These are phyloP conservation scores for Carex littledalei DNA, from an alignment of 176 grass and related monocot genomes.

Conservation along the genomic window DNA sequence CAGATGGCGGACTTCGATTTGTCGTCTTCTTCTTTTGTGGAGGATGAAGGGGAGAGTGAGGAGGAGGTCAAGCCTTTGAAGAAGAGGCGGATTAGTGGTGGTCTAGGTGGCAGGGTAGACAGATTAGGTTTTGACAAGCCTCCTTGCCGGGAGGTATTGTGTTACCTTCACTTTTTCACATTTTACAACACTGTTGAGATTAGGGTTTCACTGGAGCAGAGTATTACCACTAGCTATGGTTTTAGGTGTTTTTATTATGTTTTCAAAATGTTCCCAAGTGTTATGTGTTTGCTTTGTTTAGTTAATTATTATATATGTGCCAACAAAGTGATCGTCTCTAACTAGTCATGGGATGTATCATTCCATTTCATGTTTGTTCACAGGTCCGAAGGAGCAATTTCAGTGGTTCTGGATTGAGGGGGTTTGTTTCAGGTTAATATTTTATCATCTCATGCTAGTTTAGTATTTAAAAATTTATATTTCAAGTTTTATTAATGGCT, in stretches of 20 bases:
- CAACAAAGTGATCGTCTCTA: neutral
- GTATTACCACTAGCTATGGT: neutral
- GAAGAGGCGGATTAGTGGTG: conserved; percentile 77
- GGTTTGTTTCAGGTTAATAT: conserved; percentile 51
- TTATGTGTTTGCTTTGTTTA: neutral
- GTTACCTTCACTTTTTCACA: conserved; percentile 23
- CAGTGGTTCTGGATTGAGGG: conserved; percentile 49
- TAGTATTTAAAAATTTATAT: conserved; percentile 7
- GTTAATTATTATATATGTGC: neutral
- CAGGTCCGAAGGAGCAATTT: conserved; percentile 42
- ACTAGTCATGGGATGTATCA: neutral
- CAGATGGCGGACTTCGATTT: conserved; percentile 41
- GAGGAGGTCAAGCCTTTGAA: conserved; percentile 79
- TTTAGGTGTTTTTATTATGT: neutral
- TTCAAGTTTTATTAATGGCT: conserved; percentile 8
- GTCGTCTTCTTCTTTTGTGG: conserved; percentile 10
- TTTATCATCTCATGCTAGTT: conserved; percentile 7
- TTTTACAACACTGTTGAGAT: too few relatives aligned
- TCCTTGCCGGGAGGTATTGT: conserved; percentile 47
- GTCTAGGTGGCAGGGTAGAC: neutral
- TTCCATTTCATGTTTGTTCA: neutral
- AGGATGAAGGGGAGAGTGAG: conserved; percentile 40
- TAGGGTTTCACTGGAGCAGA: neutral
- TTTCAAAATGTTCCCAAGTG: neutral
- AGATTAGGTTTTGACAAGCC: conserved; percentile 22